These are phyloP conservation scores for Dacryopinax primogenitus DNA, from an alignment of 768 basidiomycete species.

Conservation along the genomic window DNA sequence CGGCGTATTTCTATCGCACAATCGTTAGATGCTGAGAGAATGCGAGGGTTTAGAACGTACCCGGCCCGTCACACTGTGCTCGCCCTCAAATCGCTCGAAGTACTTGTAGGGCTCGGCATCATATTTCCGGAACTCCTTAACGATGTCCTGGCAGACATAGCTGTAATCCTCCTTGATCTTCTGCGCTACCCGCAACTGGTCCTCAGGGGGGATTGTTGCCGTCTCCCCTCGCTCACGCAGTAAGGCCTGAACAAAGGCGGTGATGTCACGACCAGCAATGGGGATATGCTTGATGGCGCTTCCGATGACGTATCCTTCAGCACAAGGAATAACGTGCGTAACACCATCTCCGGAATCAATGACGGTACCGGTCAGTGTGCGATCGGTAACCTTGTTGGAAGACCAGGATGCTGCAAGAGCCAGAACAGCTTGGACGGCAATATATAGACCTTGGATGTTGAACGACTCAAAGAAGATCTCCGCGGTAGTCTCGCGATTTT, in stretches of 20 bases:
- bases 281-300: conserved; percentile 98
- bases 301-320: conserved; percentile 97
- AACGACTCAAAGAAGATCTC: conserved; percentile 99
- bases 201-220: conserved; percentile 81
- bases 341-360: conserved; percentile 99
- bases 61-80: conserved; percentile 82
- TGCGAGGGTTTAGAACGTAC: conserved; percentile 33
- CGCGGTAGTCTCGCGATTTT: conserved; percentile 97
- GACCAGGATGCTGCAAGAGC: conserved; percentile 97
- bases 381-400: conserved; percentile 74
- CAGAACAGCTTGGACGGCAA: conserved; percentile 96
- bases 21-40: not conserved
- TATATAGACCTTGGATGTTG: conserved; percentile 97
- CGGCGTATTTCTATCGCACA: conserved; percentile 63
- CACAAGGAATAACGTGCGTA: conserved; percentile 91
- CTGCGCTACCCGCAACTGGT: conserved; percentile 79
- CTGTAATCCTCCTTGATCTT: conserved; percentile 97
- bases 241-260: conserved; percentile 89
- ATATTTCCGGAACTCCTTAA: conserved; percentile 97
- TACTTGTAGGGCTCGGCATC: conserved; percentile 91
- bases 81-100: conserved; percentile 86
- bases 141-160: conserved; percentile 97
- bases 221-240: conserved; percentile 93
- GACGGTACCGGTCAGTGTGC: conserved; percentile 91
- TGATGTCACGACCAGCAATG: conserved; percentile 94